Evolutionary conservation across 176 grass and related monocot genomes (phyloP).

Genomic region (Avena eriantha): DNA sequence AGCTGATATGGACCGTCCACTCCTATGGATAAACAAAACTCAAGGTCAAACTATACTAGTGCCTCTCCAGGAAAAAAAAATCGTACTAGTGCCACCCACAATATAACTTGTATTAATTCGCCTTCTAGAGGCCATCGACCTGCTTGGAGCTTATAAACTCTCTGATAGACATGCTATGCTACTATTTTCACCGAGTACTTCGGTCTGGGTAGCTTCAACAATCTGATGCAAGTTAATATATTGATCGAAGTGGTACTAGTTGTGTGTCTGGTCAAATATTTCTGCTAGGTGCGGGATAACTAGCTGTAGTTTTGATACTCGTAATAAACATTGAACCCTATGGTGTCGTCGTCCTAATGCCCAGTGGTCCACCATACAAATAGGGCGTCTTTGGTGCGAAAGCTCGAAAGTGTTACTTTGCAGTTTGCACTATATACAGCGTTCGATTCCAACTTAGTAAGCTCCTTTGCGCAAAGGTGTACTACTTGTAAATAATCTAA

Average conservation of each 20-base stretch:
- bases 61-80: no score
- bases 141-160: no score
- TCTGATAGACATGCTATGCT: no score
- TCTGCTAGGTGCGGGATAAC: not conserved
- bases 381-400: not conserved
- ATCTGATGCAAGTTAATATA: not conserved
- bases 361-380: not conserved
- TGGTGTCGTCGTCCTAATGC: not conserved
- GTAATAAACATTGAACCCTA: not conserved
- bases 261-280: constrained; percentile 11
- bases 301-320: not conserved
- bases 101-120: no score
- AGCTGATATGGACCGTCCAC: no score
- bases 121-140: no score
- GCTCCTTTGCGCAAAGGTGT: constrained; percentile 5
- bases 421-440: no score
- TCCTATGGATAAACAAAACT: no score
- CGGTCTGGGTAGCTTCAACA: no score
- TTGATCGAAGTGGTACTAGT: not conserved
- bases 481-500: not conserved
- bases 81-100: no score
- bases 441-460: not conserved
- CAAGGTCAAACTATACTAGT: no score
- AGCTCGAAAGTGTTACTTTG: not conserved
- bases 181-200: no score